Conservation (phyloP, 192 early-diverging fungal species). For the Lobosporangium transversale region DNA sequence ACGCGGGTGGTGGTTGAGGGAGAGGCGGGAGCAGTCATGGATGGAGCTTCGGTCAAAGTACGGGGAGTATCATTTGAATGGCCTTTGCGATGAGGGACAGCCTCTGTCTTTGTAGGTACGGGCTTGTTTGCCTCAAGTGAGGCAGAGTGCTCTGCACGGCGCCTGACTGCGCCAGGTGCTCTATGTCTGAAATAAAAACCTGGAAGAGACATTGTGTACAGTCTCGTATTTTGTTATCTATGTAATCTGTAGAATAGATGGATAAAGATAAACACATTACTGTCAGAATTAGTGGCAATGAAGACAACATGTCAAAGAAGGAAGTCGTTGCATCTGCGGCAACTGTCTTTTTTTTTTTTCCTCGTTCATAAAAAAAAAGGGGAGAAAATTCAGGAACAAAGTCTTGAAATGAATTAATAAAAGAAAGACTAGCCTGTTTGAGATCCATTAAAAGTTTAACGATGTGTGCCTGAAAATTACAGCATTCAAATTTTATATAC, state of each 20-base stretch:
- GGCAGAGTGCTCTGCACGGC: constrained; percentile 20
- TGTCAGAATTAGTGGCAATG: too few species aligned
- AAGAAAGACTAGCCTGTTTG: too few species aligned
- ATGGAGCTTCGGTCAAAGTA: not conserved
- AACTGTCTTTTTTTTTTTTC: constrained; percentile 1
- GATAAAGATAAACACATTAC: too few species aligned
- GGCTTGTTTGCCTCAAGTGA: not conserved
- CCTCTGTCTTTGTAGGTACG: not conserved
- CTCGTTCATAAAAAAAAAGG: not conserved
- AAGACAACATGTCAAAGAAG: too few species aligned
- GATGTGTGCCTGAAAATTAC: too few species aligned
- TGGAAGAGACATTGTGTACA: constrained; percentile 10
- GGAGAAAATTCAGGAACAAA: not conserved
- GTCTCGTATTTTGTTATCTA: not conserved
- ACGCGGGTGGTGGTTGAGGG: not conserved
- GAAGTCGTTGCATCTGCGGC: too few species aligned
- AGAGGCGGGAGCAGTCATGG: not conserved
- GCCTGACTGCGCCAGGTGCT: constrained; percentile 10
- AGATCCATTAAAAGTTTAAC: too few species aligned
- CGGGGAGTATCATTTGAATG: too few species aligned
- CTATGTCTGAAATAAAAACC: constrained; percentile 9
- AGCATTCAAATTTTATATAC: too few species aligned
- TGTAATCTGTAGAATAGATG: too few species aligned
- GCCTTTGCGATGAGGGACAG: too few species aligned
- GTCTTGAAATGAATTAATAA: too few species aligned